Base-by-base conservation (phyloP, 345 rosid species). In the Acer yangbiense region DNA sequence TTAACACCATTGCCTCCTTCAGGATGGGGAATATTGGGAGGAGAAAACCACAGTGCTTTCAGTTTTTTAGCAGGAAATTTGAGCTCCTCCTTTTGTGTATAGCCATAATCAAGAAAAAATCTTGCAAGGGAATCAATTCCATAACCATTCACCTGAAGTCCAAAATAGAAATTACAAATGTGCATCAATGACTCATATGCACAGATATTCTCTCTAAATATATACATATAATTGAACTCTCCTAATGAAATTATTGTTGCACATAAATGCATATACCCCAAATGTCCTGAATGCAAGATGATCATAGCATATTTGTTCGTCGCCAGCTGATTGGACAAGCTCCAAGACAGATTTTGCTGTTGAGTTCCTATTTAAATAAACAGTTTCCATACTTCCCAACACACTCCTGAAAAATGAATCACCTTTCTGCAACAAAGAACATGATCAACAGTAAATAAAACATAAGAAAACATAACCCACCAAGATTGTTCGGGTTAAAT, bases 231-330 rank as follows among this genome's bases (percentile, higher is more conserved):
- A 25, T 20, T 21, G 23, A 64, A 27, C 57, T 68, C 39, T 10
- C 5, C 27, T 27, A 52, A 60, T 68, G 44, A 29, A 65, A 77
- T 25, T 46, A 74, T 9, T 65, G 35, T 65, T 65, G 21, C 20
- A 32, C 69, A 35, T 32, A 13, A 65, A 65, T 16, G 1, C 43
- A 46, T 54, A 57, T 87, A 95, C 98, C 90, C 99, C 98, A 8
- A 95, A 93, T 0, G 99, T 93, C 83, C 99, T 86, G 87, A 92
- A 95, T 21, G 99, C 99, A 43, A 95, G 67, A 84, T 93, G 98
- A 85, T 95, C 99, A 77, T 95, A 92, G 84, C 93, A 91, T 80
- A 95, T 86, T 35, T 55, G 86, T 2, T 85, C 84, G 6, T 79
- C 84, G 9, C 88, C 92, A 77, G 85, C 82, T 13, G 93, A 85